Conservation (phyloP, 2,329 filamentous ascomycete genomes). For the Tolypocladium inflatum region DNA sequence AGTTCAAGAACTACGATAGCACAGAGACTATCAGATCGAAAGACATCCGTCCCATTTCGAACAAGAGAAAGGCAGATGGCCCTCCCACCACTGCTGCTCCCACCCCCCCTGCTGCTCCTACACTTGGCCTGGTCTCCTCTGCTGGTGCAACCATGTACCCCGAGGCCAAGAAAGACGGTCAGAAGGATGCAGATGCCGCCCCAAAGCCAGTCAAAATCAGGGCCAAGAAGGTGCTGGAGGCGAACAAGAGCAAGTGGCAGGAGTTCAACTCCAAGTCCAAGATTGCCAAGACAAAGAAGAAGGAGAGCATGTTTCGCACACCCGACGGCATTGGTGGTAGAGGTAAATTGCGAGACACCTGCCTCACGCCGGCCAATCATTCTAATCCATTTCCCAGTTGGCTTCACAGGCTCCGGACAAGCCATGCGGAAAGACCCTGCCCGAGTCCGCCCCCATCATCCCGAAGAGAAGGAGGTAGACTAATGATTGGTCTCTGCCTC, state of each 20-base stretch:
- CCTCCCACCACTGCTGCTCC: slow-evolving; percentile 43
- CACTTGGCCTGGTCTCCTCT: slow-evolving; percentile 37
- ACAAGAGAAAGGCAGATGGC: slow-evolving; percentile 81
- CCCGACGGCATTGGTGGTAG: slow-evolving; percentile 77
- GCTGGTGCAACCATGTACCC: slow-evolving; percentile 49
- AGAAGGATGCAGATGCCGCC: slow-evolving; percentile 53
- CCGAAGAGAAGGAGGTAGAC: slow-evolving; percentile 66
- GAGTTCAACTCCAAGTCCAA: slow-evolving; percentile 78
- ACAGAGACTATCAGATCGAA: slow-evolving; percentile 73
- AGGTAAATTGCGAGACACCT: slow-evolving; percentile 45
- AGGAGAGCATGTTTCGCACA: slow-evolving; percentile 95
- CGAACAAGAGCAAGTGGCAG: slow-evolving; percentile 88
- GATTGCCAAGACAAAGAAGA: slow-evolving; percentile 58
- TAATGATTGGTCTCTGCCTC: slow-evolving; percentile 24
- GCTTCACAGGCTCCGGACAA: slow-evolving; percentile 91
- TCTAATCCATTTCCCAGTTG: slow-evolving; percentile 49
- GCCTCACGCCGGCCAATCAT: neutral
- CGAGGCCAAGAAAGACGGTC: slow-evolving; percentile 51
- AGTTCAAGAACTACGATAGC: slow-evolving; percentile 84
- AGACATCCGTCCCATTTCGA: slow-evolving; percentile 73
- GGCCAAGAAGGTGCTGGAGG: slow-evolving; percentile 83
- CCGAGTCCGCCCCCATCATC: slow-evolving; percentile 75
- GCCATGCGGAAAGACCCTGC: slow-evolving; percentile 88
- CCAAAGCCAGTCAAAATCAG: slow-evolving; percentile 82
- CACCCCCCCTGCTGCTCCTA: slow-evolving; percentile 26